These are phyloP conservation scores for Penicillium sp. DNA, from an alignment of 2,329 filamentous ascomycete species.

Conservation along the genomic window DNA sequence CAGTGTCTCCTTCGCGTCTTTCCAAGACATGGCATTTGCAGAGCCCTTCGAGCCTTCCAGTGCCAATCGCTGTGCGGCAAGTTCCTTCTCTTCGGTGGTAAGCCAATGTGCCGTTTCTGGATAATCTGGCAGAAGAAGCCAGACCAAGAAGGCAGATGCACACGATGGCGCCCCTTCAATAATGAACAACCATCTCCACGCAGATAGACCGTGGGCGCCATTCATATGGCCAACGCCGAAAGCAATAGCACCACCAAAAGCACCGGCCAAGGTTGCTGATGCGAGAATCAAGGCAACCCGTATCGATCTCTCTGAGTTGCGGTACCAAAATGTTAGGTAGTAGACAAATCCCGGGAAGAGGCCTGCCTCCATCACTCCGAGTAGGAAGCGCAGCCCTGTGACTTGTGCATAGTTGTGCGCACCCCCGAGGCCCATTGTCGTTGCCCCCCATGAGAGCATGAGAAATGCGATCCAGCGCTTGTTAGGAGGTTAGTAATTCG, in stretches of 20 bases:
- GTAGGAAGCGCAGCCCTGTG: slow-evolving; percentile 49
- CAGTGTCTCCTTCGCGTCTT: slow-evolving; percentile 50
- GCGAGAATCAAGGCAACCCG: slow-evolving; percentile 59
- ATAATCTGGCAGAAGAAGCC: slow-evolving; percentile 52
- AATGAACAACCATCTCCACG: slow-evolving; percentile 53
- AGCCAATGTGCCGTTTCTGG: slow-evolving; percentile 53
- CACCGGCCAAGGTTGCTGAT: slow-evolving; percentile 58
- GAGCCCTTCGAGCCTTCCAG: slow-evolving; percentile 44
- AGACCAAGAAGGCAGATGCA: slow-evolving; percentile 43
- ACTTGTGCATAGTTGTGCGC: slow-evolving; percentile 46
- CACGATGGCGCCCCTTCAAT: slow-evolving; percentile 46
- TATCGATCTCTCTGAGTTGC: slow-evolving; percentile 57
- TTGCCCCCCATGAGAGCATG: slow-evolving; percentile 53
- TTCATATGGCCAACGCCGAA: slow-evolving; percentile 50
- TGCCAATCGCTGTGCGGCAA: slow-evolving; percentile 45
- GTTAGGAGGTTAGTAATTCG: neutral
- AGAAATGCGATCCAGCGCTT: slow-evolving; percentile 53
- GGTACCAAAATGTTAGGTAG: slow-evolving; percentile 58
- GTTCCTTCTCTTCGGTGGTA: slow-evolving; percentile 44
- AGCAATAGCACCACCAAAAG: slow-evolving; percentile 58
- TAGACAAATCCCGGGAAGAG: slow-evolving; percentile 54
- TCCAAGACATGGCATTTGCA: slow-evolving; percentile 49
- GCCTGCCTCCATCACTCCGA: slow-evolving; percentile 55
- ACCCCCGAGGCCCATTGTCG: slow-evolving; percentile 53
- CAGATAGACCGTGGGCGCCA: slow-evolving; percentile 30